Evolutionary conservation across 805 yeast genomes (phyloP).

Genomic region (Lachancea sp.): DNA sequence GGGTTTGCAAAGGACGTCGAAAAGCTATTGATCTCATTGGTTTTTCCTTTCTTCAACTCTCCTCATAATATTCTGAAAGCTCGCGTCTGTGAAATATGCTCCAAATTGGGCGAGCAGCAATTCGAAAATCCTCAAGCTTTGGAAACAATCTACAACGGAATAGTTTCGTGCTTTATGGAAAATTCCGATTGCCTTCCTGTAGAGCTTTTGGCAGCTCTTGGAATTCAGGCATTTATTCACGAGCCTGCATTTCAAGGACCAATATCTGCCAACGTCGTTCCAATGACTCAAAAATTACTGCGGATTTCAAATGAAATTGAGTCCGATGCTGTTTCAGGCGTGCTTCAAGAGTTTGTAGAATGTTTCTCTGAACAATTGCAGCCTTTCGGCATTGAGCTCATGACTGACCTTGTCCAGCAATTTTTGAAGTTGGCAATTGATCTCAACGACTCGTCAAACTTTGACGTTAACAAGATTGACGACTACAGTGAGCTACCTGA

Average conservation of each 20-base stretch:
- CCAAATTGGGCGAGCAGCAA: constrained; percentile 57
- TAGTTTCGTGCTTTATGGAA: constrained; percentile 36
- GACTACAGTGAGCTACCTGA: constrained; percentile 33
- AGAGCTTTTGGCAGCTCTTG: constrained; percentile 76
- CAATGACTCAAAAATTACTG: constrained; percentile 74
- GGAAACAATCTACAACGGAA: constrained; percentile 40
- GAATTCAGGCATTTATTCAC: constrained; percentile 70
- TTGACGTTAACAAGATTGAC: constrained; percentile 34
- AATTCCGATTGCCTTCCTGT: constrained; percentile 58
- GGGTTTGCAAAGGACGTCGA: constrained; percentile 63
- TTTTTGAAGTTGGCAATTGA: constrained; percentile 67
- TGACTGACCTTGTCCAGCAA: constrained; percentile 60
- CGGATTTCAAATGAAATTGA: constrained; percentile 75
- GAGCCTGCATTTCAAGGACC: constrained; percentile 63
- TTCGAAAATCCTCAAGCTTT: constrained; percentile 38
- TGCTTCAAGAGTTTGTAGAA: constrained; percentile 94
- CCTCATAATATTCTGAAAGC: constrained; percentile 65
- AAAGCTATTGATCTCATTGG: constrained; percentile 51
- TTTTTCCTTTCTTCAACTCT: constrained; percentile 67
- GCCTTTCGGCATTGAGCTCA: constrained; percentile 78
- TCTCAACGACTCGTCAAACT: constrained; percentile 51
- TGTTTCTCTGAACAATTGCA: constrained; percentile 80
- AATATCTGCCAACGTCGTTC: constrained; percentile 61
- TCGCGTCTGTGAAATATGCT: constrained; percentile 58
- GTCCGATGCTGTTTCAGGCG: constrained; percentile 78